Percentiles rank a stretch among this genome's conserved stretches.
These are phyloP conservation scores for Pontederia paniculata DNA, from an alignment of 176 grass and related monocot genomes.

Conservation along the genomic window DNA sequence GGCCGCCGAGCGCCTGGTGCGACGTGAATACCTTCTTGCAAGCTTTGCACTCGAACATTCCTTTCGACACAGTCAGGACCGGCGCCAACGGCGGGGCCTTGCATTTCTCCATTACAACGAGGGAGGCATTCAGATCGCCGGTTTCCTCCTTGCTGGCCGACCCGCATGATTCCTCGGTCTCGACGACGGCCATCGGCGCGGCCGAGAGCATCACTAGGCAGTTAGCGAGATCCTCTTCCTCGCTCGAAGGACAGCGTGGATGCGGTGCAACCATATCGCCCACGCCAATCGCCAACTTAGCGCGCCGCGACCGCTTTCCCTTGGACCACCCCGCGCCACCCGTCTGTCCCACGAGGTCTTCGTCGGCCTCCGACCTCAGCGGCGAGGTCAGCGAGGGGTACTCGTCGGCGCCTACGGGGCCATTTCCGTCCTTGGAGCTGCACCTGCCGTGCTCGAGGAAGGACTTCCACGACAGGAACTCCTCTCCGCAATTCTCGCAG, in stretches of 20 bases:
- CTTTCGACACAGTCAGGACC: conserved; percentile 4
- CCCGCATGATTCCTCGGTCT: conserved; percentile 15
- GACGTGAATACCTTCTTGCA: conserved; percentile 94
- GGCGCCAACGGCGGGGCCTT: conserved; percentile 7
- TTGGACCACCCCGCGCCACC: conserved; percentile 34
- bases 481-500: conserved; percentile 64
- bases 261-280: background rate
- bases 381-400: conserved; percentile 16
- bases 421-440: conserved; percentile 31
- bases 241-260: conserved; percentile 10
- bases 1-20: conserved; percentile 80
- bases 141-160: conserved; percentile 20
- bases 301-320: conserved; percentile 45
- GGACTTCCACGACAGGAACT: conserved; percentile 52
- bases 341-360: conserved; percentile 17
- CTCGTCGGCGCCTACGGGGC: background rate
- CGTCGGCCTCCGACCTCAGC: conserved; percentile 15
- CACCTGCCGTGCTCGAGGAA: conserved; percentile 59
- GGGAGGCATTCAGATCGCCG: background rate
- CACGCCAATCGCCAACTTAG: conserved; percentile 12
- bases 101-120: conserved; percentile 17
- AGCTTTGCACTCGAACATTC: conserved; percentile 73
- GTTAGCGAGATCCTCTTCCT: conserved; percentile 61
- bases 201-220: conserved; percentile 70
- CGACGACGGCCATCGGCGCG: background rate